Evolutionary conservation across 2,329 filamentous ascomycete species (phyloP), one percentile per base, ranked within the genome.

Genomic region (Aspergillus novoparasiticus): DNA sequence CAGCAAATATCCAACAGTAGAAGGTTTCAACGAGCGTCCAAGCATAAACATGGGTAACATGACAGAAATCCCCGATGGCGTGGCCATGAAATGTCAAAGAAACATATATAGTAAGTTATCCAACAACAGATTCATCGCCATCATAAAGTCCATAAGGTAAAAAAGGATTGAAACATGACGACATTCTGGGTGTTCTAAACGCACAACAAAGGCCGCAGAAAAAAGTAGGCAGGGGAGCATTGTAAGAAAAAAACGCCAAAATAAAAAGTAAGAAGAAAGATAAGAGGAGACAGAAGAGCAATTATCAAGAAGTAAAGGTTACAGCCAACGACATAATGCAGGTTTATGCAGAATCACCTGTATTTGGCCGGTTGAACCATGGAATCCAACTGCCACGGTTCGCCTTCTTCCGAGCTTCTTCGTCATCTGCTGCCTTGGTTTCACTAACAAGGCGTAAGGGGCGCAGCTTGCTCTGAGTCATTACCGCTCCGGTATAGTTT

Each of bases 391-490:
- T 82, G 64, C 73, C 76, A 51, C 80, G 74, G 68, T 82, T 82
- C 3, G 78, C 76, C 66, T 78, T 81, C 72, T 80, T 81, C 60
- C 78, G 76, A 57, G 79, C 76, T 57, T 82, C 80, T 46, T 80
- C 79, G 34, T 80, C 79, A 36, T 79, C 76, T 6, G 73, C 68
- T 28, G 70, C 76, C 58, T 81, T 75, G 28, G 77, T 72, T 60
- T 80, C 80, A 58, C 78, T 80, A 68, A 98, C 93, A 34, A 99
- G 84, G 19, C 94, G 86, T 68, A 99, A 82, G 8, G 94, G 94
- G 41, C 94, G 86, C 63, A 96, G 89, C 78, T 95, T 95, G 72
- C 89, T 90, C 69, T 86, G 85, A 26, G 84, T 86, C 73, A 83
- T 82, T 11, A 85, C 82, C n/a, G 85, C 87, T 11, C 83, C 85